phyloP scores from a whole-genome alignment of 306 rosid genomes.

The Cicer yamashitae region DNA sequence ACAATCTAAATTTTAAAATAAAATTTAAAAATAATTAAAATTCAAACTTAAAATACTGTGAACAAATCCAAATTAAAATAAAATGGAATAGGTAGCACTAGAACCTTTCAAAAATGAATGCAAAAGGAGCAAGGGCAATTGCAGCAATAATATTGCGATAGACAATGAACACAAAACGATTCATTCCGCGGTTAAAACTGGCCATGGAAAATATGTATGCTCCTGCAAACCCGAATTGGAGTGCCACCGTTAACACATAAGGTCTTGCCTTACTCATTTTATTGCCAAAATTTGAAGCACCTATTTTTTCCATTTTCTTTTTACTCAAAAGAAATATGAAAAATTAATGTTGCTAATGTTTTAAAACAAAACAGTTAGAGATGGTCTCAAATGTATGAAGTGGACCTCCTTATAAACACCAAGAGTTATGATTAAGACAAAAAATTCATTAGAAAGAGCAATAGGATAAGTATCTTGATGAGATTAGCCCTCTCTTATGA shows the following conservation, averaged over 20 bases:
- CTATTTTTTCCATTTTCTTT: slow-evolving; percentile 37
- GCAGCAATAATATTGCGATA: slow-evolving; percentile 72
- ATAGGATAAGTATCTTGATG: slow-evolving; percentile 37
- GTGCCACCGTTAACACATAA: slow-evolving; percentile 57
- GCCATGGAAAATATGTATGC: slow-evolving; percentile 57
- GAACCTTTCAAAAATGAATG: slow-evolving; percentile 68
- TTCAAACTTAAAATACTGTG: no score
- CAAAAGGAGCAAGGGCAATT: slow-evolving; percentile 67
- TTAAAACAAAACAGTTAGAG: not conserved
- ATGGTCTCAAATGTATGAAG: slow-evolving; percentile 20
- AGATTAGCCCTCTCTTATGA: slow-evolving; percentile 5
- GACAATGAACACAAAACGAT: slow-evolving; percentile 66
- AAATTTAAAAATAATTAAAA: no score
- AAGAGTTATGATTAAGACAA: slow-evolving; percentile 40
- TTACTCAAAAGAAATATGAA: slow-evolving; percentile 6
- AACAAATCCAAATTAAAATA: not conserved
- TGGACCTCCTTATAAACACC: slow-evolving; percentile 41
- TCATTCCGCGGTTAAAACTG: slow-evolving; percentile 67
- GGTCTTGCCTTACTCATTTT: slow-evolving; percentile 58
- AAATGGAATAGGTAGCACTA: not conserved
- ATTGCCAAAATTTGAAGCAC: slow-evolving; percentile 2
- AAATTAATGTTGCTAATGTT: not conserved
- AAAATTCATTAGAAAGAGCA: slow-evolving; percentile 11
- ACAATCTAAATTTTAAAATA: no score
- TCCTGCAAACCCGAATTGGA: slow-evolving; percentile 75